Evolutionary conservation across 2,329 filamentous ascomycete species (phyloP).

Genomic region (Drechslera avenae): DNA sequence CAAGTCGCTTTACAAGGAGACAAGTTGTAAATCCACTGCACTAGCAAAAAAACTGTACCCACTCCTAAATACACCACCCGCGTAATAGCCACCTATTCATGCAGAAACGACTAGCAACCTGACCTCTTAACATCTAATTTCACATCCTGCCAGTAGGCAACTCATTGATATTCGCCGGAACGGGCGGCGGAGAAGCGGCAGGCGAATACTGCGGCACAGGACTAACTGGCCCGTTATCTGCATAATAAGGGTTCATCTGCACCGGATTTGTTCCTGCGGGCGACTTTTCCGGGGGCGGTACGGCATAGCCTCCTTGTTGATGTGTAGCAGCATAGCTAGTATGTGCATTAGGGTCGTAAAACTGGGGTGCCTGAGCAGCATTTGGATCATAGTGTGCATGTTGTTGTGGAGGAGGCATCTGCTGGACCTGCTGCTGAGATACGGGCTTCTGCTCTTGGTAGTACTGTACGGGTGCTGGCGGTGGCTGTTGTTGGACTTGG

Average conservation of each 20-base stretch:
- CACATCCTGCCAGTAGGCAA: constrained; percentile 15
- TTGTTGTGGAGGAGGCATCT: constrained; percentile 8
- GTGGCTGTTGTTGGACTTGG: not conserved
- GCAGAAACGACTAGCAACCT: not conserved
- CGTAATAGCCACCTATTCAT: too few species aligned
- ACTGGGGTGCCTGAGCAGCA: constrained; percentile 4
- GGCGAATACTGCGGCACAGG: constrained; percentile 19
- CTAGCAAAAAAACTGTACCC: too few species aligned
- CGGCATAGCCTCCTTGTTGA: constrained; percentile 1
- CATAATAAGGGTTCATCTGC: constrained; percentile 11
- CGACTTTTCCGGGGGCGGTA: constrained; percentile 11
- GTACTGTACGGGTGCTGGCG: constrained; percentile 9
- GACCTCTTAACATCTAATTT: not conserved
- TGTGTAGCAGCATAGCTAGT: constrained; percentile 4
- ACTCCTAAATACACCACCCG: too few species aligned
- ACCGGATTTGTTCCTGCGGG: not conserved
- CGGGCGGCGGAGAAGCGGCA: not conserved
- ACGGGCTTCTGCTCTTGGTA: constrained; percentile 11
- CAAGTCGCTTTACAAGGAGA: not conserved
- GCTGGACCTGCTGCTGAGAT: constrained; percentile 10
- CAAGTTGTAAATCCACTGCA: not conserved
- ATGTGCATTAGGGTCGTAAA: constrained; percentile 13
- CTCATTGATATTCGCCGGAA: constrained; percentile 13
- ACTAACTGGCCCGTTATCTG: constrained; percentile 9
- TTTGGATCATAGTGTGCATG: constrained; percentile 10